These are phyloP conservation scores for Scenedesmus sp. DNA, from an alignment of 163 green algal species.

Conservation along the genomic window DNA sequence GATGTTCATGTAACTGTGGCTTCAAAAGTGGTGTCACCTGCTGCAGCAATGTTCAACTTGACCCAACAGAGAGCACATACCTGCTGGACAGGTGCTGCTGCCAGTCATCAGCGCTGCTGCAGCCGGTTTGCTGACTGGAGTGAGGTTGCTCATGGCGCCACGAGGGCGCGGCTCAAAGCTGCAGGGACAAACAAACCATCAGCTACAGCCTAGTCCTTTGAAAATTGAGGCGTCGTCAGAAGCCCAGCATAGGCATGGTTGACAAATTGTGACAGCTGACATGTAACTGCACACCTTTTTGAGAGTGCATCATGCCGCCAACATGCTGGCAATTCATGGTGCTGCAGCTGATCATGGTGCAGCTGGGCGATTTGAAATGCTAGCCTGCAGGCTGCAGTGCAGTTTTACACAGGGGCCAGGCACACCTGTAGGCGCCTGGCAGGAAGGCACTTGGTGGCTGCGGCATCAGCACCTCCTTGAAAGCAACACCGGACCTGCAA, in stretches of 20 bases:
- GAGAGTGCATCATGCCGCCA: neutral
- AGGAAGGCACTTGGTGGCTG: neutral
- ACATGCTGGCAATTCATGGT: too few species aligned
- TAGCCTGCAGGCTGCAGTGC: conserved; percentile 61
- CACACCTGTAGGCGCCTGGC: conserved; percentile 50
- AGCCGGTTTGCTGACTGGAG: conserved; percentile 49
- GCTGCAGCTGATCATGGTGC: too few species aligned
- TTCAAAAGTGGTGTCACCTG: too few species aligned
- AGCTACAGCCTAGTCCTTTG: too few species aligned
- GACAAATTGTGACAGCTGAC: neutral
- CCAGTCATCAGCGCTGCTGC: neutral
- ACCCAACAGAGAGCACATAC: neutral
- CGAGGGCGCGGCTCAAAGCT: conserved; percentile 70
- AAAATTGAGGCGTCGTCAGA: too few species aligned
- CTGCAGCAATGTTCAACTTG: too few species aligned
- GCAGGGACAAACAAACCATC: neutral
- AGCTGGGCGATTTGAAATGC: neutral
- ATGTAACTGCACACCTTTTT: too few species aligned
- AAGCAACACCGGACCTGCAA: conserved; percentile 20
- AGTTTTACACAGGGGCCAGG: conserved; percentile 72
- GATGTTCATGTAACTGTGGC: too few species aligned
- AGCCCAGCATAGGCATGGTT: too few species aligned
- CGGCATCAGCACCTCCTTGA: conserved; percentile 15
- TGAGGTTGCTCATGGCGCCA: conserved; percentile 77
- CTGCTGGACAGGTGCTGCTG: neutral